Conservation (phyloP, 148 eudicot genomes). For the Arbutus unedo region DNA sequence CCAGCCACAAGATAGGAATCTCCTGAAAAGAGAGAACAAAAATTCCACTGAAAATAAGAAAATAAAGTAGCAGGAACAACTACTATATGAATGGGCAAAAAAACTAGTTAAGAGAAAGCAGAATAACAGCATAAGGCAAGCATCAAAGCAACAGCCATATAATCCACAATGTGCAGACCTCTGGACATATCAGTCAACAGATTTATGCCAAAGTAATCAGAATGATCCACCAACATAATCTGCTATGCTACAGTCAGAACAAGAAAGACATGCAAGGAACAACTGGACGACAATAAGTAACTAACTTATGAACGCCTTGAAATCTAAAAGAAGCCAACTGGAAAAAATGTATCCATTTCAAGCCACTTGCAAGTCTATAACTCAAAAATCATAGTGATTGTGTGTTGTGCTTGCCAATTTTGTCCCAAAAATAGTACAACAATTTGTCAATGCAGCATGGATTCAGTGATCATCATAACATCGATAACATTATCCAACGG, state of each 20-base stretch:
- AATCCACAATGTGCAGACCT: neutral
- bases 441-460: neutral
- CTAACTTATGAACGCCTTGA: neutral
- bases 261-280: conserved; percentile 7
- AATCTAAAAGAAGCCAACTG: neutral
- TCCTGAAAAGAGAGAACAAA: conserved; percentile 36
- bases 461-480: neutral
- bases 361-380: neutral
- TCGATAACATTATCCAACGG: neutral
- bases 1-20: conserved; percentile 92
- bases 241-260: neutral
- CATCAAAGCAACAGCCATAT: neutral
- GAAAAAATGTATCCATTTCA: neutral
- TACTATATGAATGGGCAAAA: neutral
- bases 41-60: neutral
- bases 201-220: neutral
- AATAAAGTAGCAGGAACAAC: neutral
- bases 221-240: neutral
- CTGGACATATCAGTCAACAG: neutral
- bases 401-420: neutral
- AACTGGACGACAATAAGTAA: neutral
- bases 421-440: neutral
- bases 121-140: neutral
- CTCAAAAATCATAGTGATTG: too few species aligned
- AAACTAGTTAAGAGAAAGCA: neutral